Evolutionary conservation across 495 filamentous ascomycete species (phyloP).

Genomic region (Amphirosellinia nigrospora): DNA sequence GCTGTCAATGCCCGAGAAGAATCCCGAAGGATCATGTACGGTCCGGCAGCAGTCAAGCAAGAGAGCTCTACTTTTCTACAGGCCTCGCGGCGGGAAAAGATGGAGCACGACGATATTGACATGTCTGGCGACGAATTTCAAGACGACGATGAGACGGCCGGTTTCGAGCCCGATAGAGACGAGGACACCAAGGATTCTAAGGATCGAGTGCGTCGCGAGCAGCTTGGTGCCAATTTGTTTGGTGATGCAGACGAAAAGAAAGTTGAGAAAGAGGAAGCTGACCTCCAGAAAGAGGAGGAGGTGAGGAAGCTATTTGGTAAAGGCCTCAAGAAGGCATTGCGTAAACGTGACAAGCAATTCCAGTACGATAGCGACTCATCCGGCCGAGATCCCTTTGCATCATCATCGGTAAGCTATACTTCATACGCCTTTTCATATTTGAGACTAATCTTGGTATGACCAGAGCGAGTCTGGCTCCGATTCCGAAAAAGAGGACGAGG

Average conservation of each 20-base stretch:
- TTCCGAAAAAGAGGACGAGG: conserved; percentile 54
- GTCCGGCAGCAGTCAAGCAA: conserved; percentile 54
- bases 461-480: conserved; percentile 46
- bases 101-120: conserved; percentile 65
- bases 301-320: conserved; percentile 73
- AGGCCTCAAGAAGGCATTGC: conserved; percentile 75
- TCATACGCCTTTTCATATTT: not conserved
- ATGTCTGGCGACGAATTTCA: conserved; percentile 58
- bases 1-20: conserved; percentile 55
- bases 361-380: conserved; percentile 81
- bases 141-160: conserved; percentile 86
- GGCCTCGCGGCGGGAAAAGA: conserved; percentile 56
- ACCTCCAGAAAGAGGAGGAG: conserved; percentile 70
- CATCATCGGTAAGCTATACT: conserved; percentile 49
- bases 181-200: conserved; percentile 89
- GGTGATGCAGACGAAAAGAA: conserved; percentile 84
- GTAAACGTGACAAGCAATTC: conserved; percentile 82
- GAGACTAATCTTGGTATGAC: conserved; percentile 26
- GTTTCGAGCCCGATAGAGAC: conserved; percentile 78
- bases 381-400: conserved; percentile 75
- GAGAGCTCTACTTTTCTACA: conserved; percentile 59
- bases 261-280: conserved; percentile 78
- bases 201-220: conserved; percentile 83
- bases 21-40: conserved; percentile 52
- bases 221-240: conserved; percentile 85